Evolutionary conservation across 306 rosid species (phyloP).

Genomic region (Morella rubra): DNA sequence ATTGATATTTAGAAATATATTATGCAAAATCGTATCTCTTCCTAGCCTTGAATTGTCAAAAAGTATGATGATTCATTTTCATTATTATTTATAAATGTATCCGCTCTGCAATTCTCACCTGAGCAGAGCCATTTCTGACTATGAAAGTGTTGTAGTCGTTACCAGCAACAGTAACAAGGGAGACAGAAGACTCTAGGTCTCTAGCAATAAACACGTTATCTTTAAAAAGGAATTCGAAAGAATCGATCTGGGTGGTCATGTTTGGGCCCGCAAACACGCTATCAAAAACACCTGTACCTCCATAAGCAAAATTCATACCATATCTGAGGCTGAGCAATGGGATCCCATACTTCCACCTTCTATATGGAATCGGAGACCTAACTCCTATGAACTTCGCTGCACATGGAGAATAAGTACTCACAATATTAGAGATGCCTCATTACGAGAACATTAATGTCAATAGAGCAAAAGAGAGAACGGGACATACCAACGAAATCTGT

Average conservation of each 20-base stretch:
- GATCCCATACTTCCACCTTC: slow-evolving; percentile 39
- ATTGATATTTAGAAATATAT: no score
- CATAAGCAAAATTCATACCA: slow-evolving; percentile 87
- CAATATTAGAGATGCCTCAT: no score
- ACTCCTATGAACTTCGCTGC: slow-evolving; percentile 68
- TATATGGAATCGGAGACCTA: slow-evolving; percentile 76
- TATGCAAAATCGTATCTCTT: no score
- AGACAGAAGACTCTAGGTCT: slow-evolving; percentile 54
- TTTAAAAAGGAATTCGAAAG: slow-evolving; percentile 38
- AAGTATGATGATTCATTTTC: no score
- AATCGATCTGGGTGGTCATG: slow-evolving; percentile 78
- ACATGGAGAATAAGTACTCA: not conserved
- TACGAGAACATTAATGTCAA: not conserved
- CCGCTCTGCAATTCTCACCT: slow-evolving; percentile 31
- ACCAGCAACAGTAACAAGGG: slow-evolving; percentile 73
- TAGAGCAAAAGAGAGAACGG: not conserved
- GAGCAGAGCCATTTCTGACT: slow-evolving; percentile 38
- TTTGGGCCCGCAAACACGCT: slow-evolving; percentile 56
- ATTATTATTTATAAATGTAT: no score
- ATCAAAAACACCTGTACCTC: slow-evolving; percentile 80
- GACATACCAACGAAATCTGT: slow-evolving; percentile 54
- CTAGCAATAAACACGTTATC: slow-evolving; percentile 29
- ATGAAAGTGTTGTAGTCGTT: slow-evolving; percentile 61
- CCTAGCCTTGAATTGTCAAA: no score
- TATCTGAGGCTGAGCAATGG: slow-evolving; percentile 50